phyloP scores from a whole-genome alignment of 1,284 basidiomycete species.

The Spongiforma sp. region DNA sequence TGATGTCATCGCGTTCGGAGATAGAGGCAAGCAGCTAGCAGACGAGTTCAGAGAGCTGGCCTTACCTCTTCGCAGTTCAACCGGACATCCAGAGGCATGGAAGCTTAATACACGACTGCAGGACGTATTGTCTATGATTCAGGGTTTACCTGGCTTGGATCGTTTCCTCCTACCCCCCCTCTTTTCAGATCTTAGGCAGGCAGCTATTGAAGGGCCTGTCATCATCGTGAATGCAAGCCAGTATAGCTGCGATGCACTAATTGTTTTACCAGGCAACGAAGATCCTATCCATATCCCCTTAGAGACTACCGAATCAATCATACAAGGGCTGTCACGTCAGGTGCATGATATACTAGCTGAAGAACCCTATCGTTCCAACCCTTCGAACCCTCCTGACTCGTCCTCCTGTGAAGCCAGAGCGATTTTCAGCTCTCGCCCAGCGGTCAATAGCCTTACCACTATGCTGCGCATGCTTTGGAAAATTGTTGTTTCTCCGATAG shows the following conservation, averaged over 20 bases:
- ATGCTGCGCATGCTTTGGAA: not conserved
- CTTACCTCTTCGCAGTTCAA: not conserved
- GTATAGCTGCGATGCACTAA: not conserved
- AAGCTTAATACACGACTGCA: not conserved
- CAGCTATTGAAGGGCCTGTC: not conserved
- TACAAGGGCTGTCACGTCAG: not conserved
- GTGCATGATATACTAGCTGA: not conserved
- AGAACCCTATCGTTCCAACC: not conserved
- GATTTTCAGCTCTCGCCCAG: not conserved
- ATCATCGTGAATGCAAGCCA: not conserved
- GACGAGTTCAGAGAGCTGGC: not conserved
- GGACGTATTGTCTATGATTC: not conserved
- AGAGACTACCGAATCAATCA: not conserved
- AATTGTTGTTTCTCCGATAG: not conserved
- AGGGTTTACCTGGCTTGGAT: not conserved
- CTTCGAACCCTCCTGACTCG: no score
- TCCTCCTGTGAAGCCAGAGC: no score
- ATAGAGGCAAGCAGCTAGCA: not conserved
- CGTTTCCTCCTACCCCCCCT: not conserved
- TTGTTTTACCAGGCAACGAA: not conserved
- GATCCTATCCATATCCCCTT: not conserved
- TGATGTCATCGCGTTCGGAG: not conserved
- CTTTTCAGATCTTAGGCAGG: not conserved
- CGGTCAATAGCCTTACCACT: not conserved
- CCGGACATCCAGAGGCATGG: not conserved